Percentiles rank a stretch among this genome's conserved stretches.
These are phyloP conservation scores for Zymoseptoria ardabiliae DNA, from an alignment of 2,329 filamentous ascomycete genomes.

Conservation along the genomic window DNA sequence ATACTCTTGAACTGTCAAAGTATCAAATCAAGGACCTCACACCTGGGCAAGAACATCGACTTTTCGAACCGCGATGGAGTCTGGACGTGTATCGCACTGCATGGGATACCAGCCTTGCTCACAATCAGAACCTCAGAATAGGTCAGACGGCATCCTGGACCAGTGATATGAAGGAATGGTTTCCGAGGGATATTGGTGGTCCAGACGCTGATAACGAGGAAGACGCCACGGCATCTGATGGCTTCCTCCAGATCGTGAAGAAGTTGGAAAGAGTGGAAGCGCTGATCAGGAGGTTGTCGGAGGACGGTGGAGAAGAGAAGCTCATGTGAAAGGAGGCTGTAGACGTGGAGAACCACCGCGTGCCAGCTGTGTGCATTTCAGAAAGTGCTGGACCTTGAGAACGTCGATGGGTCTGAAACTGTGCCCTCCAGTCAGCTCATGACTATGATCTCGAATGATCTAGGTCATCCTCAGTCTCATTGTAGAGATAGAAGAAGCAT, in stretches of 20 bases:
- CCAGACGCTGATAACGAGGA: neutral
- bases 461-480: neutral
- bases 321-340: neutral
- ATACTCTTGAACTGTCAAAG: conserved; percentile 24
- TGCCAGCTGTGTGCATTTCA: neutral
- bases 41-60: neutral
- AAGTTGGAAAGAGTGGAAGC: conserved; percentile 22
- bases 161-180: conserved; percentile 24
- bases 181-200: conserved; percentile 19
- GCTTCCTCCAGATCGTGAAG: conserved; percentile 23
- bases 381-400: neutral
- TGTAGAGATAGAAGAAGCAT: neutral
- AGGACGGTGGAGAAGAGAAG: neutral
- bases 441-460: neutral
- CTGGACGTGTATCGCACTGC: conserved; percentile 23
- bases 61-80: conserved; percentile 25
- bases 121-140: conserved; percentile 24
- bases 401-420: neutral
- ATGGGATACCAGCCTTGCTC: conserved; percentile 24
- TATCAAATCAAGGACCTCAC: conserved; percentile 21
- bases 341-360: no score
- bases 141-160: conserved; percentile 23
- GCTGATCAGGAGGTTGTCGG: conserved; percentile 2
- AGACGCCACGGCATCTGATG: conserved; percentile 11
- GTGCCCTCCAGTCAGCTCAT: neutral